Evolutionary conservation across 1,139 yeast genomes (phyloP).

Genomic region (Saccharomyces hybrid): DNA sequence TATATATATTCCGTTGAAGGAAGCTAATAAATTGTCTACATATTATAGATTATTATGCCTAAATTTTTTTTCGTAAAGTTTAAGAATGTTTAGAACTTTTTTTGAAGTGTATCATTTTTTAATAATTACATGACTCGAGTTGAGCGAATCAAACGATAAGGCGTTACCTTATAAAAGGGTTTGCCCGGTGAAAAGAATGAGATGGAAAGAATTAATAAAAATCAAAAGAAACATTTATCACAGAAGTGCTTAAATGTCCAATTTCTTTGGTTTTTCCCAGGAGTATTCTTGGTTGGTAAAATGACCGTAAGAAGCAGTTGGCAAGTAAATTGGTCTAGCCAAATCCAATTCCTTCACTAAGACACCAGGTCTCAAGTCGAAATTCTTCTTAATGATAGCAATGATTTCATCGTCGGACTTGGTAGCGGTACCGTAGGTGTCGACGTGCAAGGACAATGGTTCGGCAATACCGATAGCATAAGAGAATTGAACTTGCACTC

Average conservation of each 20-base stretch:
- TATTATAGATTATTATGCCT: constrained; percentile 4
- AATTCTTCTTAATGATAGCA: constrained; percentile 83
- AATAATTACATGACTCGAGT: constrained; percentile 14
- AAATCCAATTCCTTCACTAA: constrained; percentile 92
- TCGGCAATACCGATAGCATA: constrained; percentile 99
- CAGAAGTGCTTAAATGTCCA: constrained; percentile 48
- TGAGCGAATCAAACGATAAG: constrained; percentile 14
- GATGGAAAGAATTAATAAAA: not conserved
- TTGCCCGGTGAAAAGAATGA: not conserved
- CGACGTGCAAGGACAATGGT: constrained; percentile 95
- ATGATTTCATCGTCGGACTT: constrained; percentile 85
- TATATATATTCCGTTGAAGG: constrained; percentile 12
- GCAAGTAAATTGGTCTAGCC: constrained; percentile 97
- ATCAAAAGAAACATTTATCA: not conserved
- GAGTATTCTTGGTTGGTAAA: constrained; percentile 98
- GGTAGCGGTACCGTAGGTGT: constrained; percentile 95
- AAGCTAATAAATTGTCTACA: constrained; percentile 5
- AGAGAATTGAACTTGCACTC: constrained; percentile 97
- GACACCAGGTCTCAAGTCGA: constrained; percentile 99
- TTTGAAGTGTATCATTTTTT: not conserved
- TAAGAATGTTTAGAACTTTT: constrained; percentile 1
- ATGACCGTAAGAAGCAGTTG: constrained; percentile 99
- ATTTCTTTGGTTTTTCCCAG: constrained; percentile 96
- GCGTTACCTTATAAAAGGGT: not conserved
- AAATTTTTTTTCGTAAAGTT: not conserved